Percentiles rank a stretch among this genome's conserved stretches.
These are phyloP conservation scores for Moesziomyces parantarcticus DNA, from an alignment of 1,284 basidiomycete genomes.

Conservation along the genomic window DNA sequence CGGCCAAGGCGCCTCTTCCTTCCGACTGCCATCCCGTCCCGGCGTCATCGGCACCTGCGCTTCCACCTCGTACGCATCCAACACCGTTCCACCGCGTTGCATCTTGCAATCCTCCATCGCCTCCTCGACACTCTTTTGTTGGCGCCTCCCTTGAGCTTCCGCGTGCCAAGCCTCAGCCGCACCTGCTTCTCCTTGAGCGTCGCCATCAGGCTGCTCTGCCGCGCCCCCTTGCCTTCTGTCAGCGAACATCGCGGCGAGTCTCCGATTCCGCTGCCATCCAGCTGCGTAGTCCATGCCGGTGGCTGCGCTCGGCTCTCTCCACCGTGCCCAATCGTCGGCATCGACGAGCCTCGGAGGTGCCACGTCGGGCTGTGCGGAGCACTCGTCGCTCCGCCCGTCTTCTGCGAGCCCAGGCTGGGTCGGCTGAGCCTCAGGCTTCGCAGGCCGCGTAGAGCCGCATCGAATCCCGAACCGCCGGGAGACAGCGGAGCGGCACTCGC, in stretches of 20 bases:
- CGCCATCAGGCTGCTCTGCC: constrained; percentile 31
- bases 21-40: not conserved
- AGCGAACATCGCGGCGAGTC: constrained; percentile 15
- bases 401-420: not conserved
- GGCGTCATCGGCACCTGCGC: not conserved
- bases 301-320: not conserved
- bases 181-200: constrained; percentile 41
- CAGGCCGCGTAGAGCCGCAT: not conserved
- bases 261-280: constrained; percentile 9
- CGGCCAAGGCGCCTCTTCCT: not conserved
- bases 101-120: not conserved
- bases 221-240: constrained; percentile 1
- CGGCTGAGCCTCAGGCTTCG: constrained; percentile 9
- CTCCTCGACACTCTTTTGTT: constrained; percentile 1
- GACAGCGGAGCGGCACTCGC: not conserved
- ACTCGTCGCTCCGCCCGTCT: not conserved
- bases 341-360: constrained; percentile 24
- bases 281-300: not conserved
- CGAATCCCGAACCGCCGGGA: not conserved
- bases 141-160: constrained; percentile 29
- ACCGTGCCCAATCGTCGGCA: constrained; percentile 9
- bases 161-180: constrained; percentile 29
- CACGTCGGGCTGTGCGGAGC: constrained; percentile 17
- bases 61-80: not conserved
- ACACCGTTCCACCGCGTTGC: not conserved